Percentiles rank a stretch among this genome's conserved stretches.
Evolutionary conservation across 306 rosid species (phyloP).

Genomic region (Trifolium fragiferum): DNA sequence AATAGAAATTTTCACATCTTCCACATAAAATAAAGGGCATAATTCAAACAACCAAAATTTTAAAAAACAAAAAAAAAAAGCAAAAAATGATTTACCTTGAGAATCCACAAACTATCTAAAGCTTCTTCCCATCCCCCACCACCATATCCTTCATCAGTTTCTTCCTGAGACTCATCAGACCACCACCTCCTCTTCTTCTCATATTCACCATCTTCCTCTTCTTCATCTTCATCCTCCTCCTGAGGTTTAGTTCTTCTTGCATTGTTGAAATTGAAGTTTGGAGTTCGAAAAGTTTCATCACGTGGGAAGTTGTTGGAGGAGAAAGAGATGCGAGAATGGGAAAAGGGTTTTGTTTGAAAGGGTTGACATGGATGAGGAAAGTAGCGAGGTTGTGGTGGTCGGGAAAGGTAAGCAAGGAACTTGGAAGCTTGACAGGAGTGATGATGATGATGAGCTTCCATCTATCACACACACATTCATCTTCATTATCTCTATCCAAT

Average conservation of each 20-base stretch:
- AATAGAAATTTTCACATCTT: background rate
- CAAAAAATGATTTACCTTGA: conserved; percentile 58
- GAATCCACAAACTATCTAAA: conserved; percentile 73
- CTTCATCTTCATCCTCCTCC: conserved; percentile 32
- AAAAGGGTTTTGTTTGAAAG: conserved; percentile 27
- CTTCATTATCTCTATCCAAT: conserved; percentile 45
- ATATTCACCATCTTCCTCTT: conserved; percentile 41
- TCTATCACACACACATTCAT: conserved; percentile 62
- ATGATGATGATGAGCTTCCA: conserved; percentile 52
- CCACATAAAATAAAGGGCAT: conserved; percentile 19
- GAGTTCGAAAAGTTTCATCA: conserved; percentile 63
- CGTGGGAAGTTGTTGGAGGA: conserved; percentile 61
- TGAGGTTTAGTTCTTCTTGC: conserved; percentile 46
- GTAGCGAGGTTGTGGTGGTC: conserved; percentile 3
- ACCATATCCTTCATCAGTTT: conserved; percentile 49
- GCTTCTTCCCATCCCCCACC: conserved; percentile 61
- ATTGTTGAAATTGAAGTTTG: conserved; percentile 52
- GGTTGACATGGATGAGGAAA: conserved; percentile 57
- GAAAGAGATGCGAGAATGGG: conserved; percentile 49
- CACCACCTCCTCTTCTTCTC: conserved; percentile 75
- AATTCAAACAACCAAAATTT: conserved; percentile 3
- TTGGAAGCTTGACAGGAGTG: conserved; percentile 45
- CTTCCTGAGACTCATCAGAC: conserved; percentile 64
- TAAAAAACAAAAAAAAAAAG: background rate
- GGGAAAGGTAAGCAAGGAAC: conserved; percentile 34